Evolutionary conservation across 177 flowering plant genomes (phyloP), one percentile per base, ranked within the genome.

Genomic region (Vitis hybrid): DNA sequence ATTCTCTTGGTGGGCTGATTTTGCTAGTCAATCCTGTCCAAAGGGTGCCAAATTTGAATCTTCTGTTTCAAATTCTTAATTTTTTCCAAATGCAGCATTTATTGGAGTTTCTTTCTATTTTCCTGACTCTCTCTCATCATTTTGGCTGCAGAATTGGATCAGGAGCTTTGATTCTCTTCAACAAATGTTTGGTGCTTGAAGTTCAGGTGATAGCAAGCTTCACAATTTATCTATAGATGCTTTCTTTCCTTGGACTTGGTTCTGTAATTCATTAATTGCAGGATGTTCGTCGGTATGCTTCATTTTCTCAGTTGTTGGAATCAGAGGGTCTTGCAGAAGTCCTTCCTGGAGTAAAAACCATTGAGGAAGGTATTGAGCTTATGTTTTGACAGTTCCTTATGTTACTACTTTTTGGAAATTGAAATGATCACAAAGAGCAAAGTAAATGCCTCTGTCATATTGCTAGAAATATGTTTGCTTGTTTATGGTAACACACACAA

Each of bases 221-320:
- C 64, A 2, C 49, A 13, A 11, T 32, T 62, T 18, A 51, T 54
- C 52, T 13, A 11, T 66, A 60, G 8, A 19, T 74, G 19, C 64
- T 12, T 66, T 49, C 18, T 5, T 67, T 15, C 27, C 40, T 48
- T 12, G 15, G 18, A 35, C 7, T 65, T 15, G 66, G 60, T 56
- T 27, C n/a, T 14, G 1, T 61, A 60, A 71, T 52, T 73, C 9
- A 27, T 78, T 19, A 3, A 50, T 32, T 78, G 66, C 86, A 93
- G 97, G 80, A 80, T 78, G 80, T 89, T 52, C 83, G 56, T 59
- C 11, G 64, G 11, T 85, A 91, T 83, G 67, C 85, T 77, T 90
- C 97, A 21, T 94, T 94, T 77, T 76, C 66, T 50, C 89, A 88
- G 72, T 86, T 94, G 98, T 67, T 94, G 75, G 78, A 80, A 64